These are phyloP conservation scores for Circinella umbellata DNA, from an alignment of 371 early-diverging fungal genomes.

Conservation along the genomic window DNA sequence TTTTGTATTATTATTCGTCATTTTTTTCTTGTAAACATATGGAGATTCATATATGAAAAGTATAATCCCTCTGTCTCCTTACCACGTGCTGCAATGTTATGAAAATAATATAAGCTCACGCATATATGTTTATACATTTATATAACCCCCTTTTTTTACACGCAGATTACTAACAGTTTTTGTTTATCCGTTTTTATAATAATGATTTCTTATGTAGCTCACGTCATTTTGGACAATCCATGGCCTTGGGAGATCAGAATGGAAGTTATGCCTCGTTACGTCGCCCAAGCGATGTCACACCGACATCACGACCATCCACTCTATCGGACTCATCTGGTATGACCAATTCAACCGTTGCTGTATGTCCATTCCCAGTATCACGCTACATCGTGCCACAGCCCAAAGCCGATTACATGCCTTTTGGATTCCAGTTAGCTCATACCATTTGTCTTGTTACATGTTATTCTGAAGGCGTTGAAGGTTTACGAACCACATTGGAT, in stretches of 20 bases:
- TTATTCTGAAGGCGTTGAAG: constrained; percentile 92
- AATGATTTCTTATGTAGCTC: constrained; percentile 4
- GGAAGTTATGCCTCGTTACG: constrained; percentile 26
- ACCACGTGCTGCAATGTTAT: neutral
- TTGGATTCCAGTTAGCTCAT: constrained; percentile 71
- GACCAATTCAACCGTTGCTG: constrained; percentile 16
- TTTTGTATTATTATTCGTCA: too few relatives aligned
- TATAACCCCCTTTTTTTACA: constrained; percentile 15
- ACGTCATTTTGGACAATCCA: constrained; percentile 10
- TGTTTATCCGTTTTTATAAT: neutral
- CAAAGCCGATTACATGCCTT: constrained; percentile 62
- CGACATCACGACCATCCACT: constrained; percentile 45
- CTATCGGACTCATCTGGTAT: constrained; percentile 35
- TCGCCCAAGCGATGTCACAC: constrained; percentile 26
- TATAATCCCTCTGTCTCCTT: neutral
- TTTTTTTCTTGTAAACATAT: too few relatives aligned
- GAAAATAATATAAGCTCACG: constrained; percentile 4
- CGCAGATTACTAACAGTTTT: neutral
- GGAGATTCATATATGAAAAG: too few relatives aligned
- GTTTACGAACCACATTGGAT: constrained; percentile 93
- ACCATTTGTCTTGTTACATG: constrained; percentile 84
- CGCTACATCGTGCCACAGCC: constrained; percentile 50
- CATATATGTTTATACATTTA: constrained; percentile 5
- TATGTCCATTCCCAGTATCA: constrained; percentile 47
- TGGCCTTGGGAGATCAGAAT: constrained; percentile 5